A percentile compares a stretch with the other conserved stretches of the same genome.
phyloP scores from a whole-genome alignment of 768 basidiomycete species.

The Mycena amicta region DNA sequence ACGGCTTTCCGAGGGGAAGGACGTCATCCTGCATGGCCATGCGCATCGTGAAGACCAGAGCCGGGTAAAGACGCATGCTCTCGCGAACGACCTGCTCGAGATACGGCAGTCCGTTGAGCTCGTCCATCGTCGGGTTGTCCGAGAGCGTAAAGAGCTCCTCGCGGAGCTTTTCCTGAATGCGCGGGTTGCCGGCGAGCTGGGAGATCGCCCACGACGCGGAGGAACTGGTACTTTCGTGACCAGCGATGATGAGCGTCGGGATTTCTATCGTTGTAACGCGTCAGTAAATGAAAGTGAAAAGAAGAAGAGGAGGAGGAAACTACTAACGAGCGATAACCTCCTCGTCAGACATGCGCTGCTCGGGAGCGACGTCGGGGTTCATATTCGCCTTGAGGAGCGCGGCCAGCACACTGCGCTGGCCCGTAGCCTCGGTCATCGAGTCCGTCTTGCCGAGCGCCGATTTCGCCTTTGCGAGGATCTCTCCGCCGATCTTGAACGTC shows the following conservation, averaged over 20 bases:
- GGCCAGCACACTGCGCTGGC: slow-evolving; percentile 56
- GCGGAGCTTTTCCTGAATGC: slow-evolving; percentile 57
- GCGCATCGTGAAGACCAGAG: slow-evolving; percentile 15
- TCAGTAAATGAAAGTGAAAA: background rate
- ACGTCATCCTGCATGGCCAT: slow-evolving; percentile 36
- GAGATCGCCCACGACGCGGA: slow-evolving; percentile 62
- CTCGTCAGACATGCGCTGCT: slow-evolving; percentile 57
- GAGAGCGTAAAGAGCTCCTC: slow-evolving; percentile 54
- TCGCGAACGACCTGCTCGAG: slow-evolving; percentile 46
- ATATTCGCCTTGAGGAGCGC: slow-evolving; percentile 65
- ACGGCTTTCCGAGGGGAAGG: slow-evolving; percentile 36
- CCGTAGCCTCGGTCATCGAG: slow-evolving; percentile 34
- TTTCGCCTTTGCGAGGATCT: slow-evolving; percentile 54
- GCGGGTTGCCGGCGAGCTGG: slow-evolving; percentile 48
- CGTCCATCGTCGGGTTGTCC: slow-evolving; percentile 69
- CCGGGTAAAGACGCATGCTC: slow-evolving; percentile 2
- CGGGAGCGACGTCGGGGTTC: slow-evolving; percentile 56
- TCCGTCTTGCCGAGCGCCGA: slow-evolving; percentile 44
- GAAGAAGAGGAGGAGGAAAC: background rate
- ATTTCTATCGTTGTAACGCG: slow-evolving; percentile 43
- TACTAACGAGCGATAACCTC: slow-evolving; percentile 59
- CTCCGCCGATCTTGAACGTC: slow-evolving; percentile 51
- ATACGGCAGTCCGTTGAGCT: slow-evolving; percentile 65
- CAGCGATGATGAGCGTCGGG: slow-evolving; percentile 61
- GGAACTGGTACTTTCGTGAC: slow-evolving; percentile 62